These are phyloP conservation scores for Lobosporangium transversale DNA, from an alignment of 192 early-diverging fungal genomes.

Conservation along the genomic window DNA sequence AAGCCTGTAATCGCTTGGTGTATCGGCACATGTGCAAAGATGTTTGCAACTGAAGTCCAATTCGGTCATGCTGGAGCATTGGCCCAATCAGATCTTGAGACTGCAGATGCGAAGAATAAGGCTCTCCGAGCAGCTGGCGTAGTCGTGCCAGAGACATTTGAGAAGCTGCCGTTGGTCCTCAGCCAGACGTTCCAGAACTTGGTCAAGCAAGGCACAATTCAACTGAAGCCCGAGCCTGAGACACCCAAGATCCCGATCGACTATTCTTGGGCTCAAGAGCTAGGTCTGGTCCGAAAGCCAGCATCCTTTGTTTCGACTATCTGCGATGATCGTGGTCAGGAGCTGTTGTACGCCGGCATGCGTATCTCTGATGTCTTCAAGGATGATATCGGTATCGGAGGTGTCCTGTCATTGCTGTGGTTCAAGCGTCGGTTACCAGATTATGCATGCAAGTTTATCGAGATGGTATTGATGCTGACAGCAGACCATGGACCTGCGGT, in stretches of 20 bases:
- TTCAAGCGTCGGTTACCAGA: slow-evolving; percentile 96
- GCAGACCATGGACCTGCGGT: slow-evolving; percentile 99
- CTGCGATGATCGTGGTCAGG: slow-evolving; percentile 99
- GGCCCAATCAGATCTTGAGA: slow-evolving; percentile 96
- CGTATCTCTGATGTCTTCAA: slow-evolving; percentile 98
- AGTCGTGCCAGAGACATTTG: slow-evolving; percentile 95
- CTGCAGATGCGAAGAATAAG: slow-evolving; percentile 95
- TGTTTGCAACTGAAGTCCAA: slow-evolving; percentile 99
- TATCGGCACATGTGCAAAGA: slow-evolving; percentile 98
- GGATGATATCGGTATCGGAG: slow-evolving; percentile 98
- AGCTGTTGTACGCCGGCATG: slow-evolving; percentile 98
- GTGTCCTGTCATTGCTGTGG: slow-evolving; percentile 96
- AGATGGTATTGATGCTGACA: slow-evolving; percentile 99
- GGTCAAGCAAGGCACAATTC: slow-evolving; percentile 75
- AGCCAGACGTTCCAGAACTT: slow-evolving; percentile 81
- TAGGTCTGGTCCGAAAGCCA: slow-evolving; percentile 98
- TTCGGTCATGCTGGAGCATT: slow-evolving; percentile 98
- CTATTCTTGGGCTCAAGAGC: slow-evolving; percentile 99
- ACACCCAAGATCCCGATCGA: slow-evolving; percentile 98
- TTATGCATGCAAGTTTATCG: slow-evolving; percentile 97
- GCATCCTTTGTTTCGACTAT: slow-evolving; percentile 98
- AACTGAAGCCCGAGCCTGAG: slow-evolving; percentile 83
- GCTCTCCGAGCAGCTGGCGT: slow-evolving; percentile 87
- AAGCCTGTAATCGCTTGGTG: slow-evolving; percentile 99
- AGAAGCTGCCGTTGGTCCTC: slow-evolving; percentile 88